phyloP scores from a whole-genome alignment of 1,284 basidiomycete genomes.

The Ustilago lituana region DNA sequence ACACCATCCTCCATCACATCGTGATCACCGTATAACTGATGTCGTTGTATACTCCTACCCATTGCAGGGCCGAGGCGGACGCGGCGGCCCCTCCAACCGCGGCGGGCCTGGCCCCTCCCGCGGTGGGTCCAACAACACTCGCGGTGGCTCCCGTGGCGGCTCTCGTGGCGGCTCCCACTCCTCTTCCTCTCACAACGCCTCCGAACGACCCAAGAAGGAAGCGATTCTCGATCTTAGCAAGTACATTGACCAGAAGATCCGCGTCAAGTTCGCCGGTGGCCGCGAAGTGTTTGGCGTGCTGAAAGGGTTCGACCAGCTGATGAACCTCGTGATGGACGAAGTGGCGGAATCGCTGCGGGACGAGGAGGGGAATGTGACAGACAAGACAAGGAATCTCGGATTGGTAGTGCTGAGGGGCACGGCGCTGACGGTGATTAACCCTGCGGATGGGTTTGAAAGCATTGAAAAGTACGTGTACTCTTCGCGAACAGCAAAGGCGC shows the following conservation, averaged over 20 bases:
- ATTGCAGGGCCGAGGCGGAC: conserved; percentile 24
- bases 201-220: conserved; percentile 89
- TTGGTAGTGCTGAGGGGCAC: conserved; percentile 64
- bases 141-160: conserved; percentile 7
- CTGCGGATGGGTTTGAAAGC: conserved; percentile 64
- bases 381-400: conserved; percentile 57
- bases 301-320: conserved; percentile 95
- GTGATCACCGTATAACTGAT: too few species aligned
- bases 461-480: conserved; percentile 62
- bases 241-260: conserved; percentile 88
- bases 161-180: conserved; percentile 9
- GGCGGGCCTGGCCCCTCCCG: conserved; percentile 25
- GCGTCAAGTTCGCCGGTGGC: conserved; percentile 96
- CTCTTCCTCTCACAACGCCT: conserved; percentile 18
- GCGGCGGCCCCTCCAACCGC: conserved; percentile 15
- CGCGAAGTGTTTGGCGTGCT: conserved; percentile 90
- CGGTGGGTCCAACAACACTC: conserved; percentile 7
- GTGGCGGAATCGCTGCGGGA: conserved; percentile 77
- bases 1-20: too few species aligned
- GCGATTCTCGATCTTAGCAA: conserved; percentile 94
- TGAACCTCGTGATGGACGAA: conserved; percentile 93
- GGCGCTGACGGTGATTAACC: conserved; percentile 64
- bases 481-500: too few species aligned
- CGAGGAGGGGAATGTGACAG: conserved; percentile 52
- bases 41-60: too few species aligned